Evolutionary conservation across 805 yeast species (phyloP).

Genomic region (Kregervanrija delftensis): DNA sequence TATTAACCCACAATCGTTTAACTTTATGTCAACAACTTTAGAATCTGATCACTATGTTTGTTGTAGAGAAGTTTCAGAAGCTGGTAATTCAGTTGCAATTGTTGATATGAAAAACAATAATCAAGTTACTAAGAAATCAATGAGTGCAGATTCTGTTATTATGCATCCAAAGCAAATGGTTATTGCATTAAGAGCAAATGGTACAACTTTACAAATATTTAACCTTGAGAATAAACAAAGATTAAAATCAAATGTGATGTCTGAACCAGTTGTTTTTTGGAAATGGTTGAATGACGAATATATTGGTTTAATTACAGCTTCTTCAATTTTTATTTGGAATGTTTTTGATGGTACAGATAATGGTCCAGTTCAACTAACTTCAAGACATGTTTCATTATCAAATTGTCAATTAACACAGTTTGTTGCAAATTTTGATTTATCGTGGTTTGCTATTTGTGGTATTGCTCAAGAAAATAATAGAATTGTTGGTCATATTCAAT

Average conservation of each 20-base stretch:
- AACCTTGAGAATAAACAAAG: constrained; percentile 83
- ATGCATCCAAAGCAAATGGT: constrained; percentile 89
- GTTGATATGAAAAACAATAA: constrained; percentile 77
- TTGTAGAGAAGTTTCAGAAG: constrained; percentile 54
- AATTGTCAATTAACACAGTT: constrained; percentile 88
- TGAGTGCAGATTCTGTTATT: constrained; percentile 96
- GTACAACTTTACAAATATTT: constrained; percentile 92
- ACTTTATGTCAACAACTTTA: constrained; percentile 88
- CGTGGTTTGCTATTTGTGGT: constrained; percentile 95
- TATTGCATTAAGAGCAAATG: constrained; percentile 91
- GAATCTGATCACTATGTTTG: constrained; percentile 91
- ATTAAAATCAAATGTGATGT: constrained; percentile 77
- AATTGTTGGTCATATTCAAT: constrained; percentile 93
- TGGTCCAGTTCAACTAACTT: constrained; percentile 77
- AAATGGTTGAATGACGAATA: constrained; percentile 73
- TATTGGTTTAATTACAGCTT: constrained; percentile 80
- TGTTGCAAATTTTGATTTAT: constrained; percentile 68
- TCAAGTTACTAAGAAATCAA: constrained; percentile 78
- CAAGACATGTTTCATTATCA: constrained; percentile 72
- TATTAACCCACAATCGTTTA: constrained; percentile 76
- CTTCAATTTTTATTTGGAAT: constrained; percentile 72
- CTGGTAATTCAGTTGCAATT: constrained; percentile 89
- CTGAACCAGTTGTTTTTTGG: constrained; percentile 92
- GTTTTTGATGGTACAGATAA: constrained; percentile 73
- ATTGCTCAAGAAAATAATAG: constrained; percentile 90